Evolutionary conservation across 768 basidiomycete species (phyloP), one percentile per base, ranked within the genome.

Genomic region (Lentinula raphanica): DNA sequence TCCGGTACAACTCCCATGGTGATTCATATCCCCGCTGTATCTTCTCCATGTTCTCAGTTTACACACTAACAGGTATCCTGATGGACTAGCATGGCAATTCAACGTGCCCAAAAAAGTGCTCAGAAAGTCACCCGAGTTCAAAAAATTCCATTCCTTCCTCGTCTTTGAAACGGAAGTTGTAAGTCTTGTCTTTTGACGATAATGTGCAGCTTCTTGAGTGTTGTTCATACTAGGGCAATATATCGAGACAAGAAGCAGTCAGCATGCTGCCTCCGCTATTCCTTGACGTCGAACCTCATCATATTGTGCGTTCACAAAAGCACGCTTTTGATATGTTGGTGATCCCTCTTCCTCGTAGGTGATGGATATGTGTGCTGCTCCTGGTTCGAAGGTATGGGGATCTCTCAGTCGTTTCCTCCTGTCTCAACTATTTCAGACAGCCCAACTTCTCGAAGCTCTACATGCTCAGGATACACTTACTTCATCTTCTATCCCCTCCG

Each of bases 221-320:
- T 0, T 35, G 3, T n/a, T n/a, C n/a, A n/a, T n/a, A n/a, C n/a
- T 63, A 95, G 93, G 95, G 97, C 48, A 99, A 99, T 65, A 79
- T 98, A 48, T 96, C 94, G 11, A 78, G 97, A 21, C 95, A 98
- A 71, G 97, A 99, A 72, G 94, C 93, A 17, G 97, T 99, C 58
- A 96, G 93, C 69, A 99, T 99, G 97, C 77, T 99, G n/a, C 97
- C 97, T 5, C 96, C 97, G 0, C 81, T 99, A 2, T 86, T 98
- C 64, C 82, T 99, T 32, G 91, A 94, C 56, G 92, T 98, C n/a
- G 79, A 92, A 66, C 92, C 97, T 0, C 90, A 97, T 68, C 96
- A 98, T 69, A 78, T 76, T 65, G 90, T 86, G 66, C 51, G 79
- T 72, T 57, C 38, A 36, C 11, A 17, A 39, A 7, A 49, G 54